A percentile compares a stretch with the other conserved stretches of the same genome.
Conservation (phyloP, 805 yeast species). For the Wickerhamiella vanderwaltii region DNA sequence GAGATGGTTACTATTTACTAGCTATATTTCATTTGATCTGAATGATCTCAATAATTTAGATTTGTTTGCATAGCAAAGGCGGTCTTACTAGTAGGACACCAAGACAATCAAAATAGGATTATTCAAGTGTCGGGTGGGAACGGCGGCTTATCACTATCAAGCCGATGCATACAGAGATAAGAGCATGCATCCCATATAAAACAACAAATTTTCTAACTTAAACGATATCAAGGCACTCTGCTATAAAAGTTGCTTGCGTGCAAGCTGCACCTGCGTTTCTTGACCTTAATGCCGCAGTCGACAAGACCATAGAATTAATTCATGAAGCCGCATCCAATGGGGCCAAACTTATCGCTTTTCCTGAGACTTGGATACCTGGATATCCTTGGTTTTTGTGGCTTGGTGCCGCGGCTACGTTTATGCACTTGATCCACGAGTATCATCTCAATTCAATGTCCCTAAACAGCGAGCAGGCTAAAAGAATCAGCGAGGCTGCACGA, state of each 20-base stretch:
- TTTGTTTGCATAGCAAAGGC: too few species aligned
- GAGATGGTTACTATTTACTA: too few species aligned
- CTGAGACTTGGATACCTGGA: slow-evolving; percentile 20
- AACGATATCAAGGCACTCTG: too few species aligned
- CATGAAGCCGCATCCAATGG: slow-evolving; percentile 18
- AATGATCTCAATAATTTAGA: too few species aligned
- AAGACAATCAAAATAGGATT: too few species aligned
- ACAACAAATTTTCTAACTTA: too few species aligned
- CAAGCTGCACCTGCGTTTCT: slow-evolving; percentile 20
- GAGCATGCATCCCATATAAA: too few species aligned
- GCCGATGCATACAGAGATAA: too few species aligned
- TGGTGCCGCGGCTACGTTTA: slow-evolving; percentile 4
- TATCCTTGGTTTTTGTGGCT: slow-evolving; percentile 16
- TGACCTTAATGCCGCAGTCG: slow-evolving; percentile 17
- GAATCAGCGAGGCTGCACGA: slow-evolving; percentile 13
- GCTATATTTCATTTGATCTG: too few species aligned
- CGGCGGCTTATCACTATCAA: too few species aligned
- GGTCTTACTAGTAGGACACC: too few species aligned
- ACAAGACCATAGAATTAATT: slow-evolving; percentile 14
- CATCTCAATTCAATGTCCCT: slow-evolving; percentile 1
- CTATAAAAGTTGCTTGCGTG: slow-evolving; percentile 16
- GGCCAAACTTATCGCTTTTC: slow-evolving; percentile 19
- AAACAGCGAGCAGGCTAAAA: slow-evolving; percentile 3
- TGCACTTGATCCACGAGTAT: slow-evolving; percentile 11
- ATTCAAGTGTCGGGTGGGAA: too few species aligned